These are phyloP conservation scores for Somion occarium DNA, from an alignment of 1,284 basidiomycete genomes.

Conservation along the genomic window DNA sequence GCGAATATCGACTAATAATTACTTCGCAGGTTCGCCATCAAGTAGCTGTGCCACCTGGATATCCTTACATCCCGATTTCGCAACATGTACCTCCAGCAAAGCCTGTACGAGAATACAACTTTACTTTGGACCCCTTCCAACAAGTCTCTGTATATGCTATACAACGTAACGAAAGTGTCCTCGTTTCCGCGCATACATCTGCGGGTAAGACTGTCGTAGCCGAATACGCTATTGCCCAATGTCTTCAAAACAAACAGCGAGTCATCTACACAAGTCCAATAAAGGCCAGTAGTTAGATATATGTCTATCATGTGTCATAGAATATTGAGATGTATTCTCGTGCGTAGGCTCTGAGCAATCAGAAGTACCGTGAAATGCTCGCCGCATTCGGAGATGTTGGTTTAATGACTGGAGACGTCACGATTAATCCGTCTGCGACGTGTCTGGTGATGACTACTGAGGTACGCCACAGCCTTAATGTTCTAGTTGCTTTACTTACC, in stretches of 20 bases:
- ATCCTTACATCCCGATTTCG: conserved; percentile 88
- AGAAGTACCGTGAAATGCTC: conserved; percentile 98
- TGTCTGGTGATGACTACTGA: conserved; percentile 99
- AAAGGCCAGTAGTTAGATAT: conserved; percentile 63
- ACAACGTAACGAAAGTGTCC: conserved; percentile 94
- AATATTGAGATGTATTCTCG: conserved; percentile 14
- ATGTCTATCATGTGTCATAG: conserved; percentile 15
- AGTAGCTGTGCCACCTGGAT: conserved; percentile 93
- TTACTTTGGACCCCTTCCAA: conserved; percentile 97
- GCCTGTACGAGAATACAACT: conserved; percentile 91
- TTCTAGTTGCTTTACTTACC: neutral
- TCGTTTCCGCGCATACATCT: conserved; percentile 98
- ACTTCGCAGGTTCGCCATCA: conserved; percentile 80
- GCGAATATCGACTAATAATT: conserved; percentile 1
- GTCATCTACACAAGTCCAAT: conserved; percentile 99
- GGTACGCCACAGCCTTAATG: too few species aligned
- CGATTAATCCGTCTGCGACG: conserved; percentile 95
- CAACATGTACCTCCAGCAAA: conserved; percentile 90
- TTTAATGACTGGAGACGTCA: conserved; percentile 99
- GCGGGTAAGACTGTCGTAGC: conserved; percentile 99
- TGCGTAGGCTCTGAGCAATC: conserved; percentile 88
- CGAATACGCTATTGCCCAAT: conserved; percentile 98
- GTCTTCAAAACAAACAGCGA: conserved; percentile 87
- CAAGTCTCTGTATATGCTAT: conserved; percentile 93
- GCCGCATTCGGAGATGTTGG: conserved; percentile 98